These are phyloP conservation scores for Ceratobasidium sp. DNA, from an alignment of 1,284 basidiomycete genomes.

Conservation along the genomic window DNA sequence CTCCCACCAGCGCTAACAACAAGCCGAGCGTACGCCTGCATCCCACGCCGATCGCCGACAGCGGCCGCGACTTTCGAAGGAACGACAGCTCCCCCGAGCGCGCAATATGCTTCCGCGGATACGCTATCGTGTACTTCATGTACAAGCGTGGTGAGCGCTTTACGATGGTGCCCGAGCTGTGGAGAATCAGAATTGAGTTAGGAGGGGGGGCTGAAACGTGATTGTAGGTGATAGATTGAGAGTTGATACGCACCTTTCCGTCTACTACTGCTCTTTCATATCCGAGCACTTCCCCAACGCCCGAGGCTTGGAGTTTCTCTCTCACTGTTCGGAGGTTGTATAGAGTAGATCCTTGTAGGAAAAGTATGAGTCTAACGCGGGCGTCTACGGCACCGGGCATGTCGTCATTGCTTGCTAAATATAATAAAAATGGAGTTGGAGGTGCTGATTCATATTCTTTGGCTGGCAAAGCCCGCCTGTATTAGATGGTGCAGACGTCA, in stretches of 20 bases:
- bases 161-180: constrained; percentile 74
- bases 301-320: constrained; percentile 64
- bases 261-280: constrained; percentile 85
- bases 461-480: background rate
- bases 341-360: constrained; percentile 79
- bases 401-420: constrained; percentile 68
- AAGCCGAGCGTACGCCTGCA: constrained; percentile 70
- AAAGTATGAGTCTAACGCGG: constrained; percentile 81
- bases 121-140: constrained; percentile 77
- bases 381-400: constrained; percentile 74
- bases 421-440: constrained; percentile 66
- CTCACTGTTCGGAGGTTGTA: constrained; percentile 72
- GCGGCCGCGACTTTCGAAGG: constrained; percentile 70
- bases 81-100: constrained; percentile 78
- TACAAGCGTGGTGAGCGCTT: constrained; percentile 77
- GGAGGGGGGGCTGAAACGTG: background rate
- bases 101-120: constrained; percentile 86
- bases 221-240: constrained; percentile 9
- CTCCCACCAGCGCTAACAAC: constrained; percentile 54
- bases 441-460: constrained; percentile 55
- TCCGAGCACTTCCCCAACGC: constrained; percentile 62
- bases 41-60: constrained; percentile 66
- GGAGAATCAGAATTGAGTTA: constrained; percentile 21
- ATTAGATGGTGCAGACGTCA: too few relatives aligned
- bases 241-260: constrained; percentile 72